These are phyloP conservation scores for Albugo candida DNA, from an alignment of 352 stramenopile species.

Conservation along the genomic window DNA sequence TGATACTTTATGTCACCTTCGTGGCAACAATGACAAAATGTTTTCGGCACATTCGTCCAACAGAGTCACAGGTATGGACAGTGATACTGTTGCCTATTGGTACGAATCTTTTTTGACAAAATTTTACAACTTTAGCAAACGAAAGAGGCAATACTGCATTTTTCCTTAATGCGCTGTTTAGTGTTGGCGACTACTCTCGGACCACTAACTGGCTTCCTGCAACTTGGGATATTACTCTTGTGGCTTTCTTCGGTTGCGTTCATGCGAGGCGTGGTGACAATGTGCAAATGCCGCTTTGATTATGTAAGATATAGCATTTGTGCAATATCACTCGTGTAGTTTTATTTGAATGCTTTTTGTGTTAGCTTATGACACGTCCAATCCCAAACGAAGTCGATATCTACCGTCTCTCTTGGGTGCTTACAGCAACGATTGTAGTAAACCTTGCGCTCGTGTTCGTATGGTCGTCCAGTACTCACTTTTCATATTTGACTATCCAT, in stretches of 20 bases:
- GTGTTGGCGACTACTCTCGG: slow-evolving; percentile 53
- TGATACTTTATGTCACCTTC: slow-evolving; percentile 47
- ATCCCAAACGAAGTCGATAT: slow-evolving; percentile 37
- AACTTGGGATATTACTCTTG: slow-evolving; percentile 28
- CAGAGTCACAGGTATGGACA: slow-evolving; percentile 26
- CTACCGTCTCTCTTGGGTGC: slow-evolving; percentile 25
- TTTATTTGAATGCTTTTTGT: too few species aligned
- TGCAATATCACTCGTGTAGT: too few species aligned
- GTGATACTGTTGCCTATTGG: not conserved
- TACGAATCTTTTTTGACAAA: not conserved
- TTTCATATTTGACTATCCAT: slow-evolving; percentile 32
- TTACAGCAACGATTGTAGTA: slow-evolving; percentile 17
- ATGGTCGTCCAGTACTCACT: slow-evolving; percentile 12
- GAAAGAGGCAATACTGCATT: slow-evolving; percentile 62
- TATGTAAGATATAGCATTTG: slow-evolving; percentile 10
- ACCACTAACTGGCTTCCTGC: slow-evolving; percentile 13
- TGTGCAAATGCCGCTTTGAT: slow-evolving; percentile 44
- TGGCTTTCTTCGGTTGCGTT: slow-evolving; percentile 46
- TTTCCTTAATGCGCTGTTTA: slow-evolving; percentile 47
- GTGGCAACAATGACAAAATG: slow-evolving; percentile 20
- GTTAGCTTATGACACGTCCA: slow-evolving; percentile 29
- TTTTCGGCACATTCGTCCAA: slow-evolving; percentile 23
- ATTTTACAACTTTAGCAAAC: slow-evolving; percentile 21
- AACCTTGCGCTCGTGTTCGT: slow-evolving; percentile 20
- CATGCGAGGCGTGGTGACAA: slow-evolving; percentile 32